Percentiles rank a stretch among this genome's conserved stretches.
These are phyloP conservation scores for Alternaria solani DNA, from an alignment of 2,329 filamentous ascomycete genomes.

Conservation along the genomic window DNA sequence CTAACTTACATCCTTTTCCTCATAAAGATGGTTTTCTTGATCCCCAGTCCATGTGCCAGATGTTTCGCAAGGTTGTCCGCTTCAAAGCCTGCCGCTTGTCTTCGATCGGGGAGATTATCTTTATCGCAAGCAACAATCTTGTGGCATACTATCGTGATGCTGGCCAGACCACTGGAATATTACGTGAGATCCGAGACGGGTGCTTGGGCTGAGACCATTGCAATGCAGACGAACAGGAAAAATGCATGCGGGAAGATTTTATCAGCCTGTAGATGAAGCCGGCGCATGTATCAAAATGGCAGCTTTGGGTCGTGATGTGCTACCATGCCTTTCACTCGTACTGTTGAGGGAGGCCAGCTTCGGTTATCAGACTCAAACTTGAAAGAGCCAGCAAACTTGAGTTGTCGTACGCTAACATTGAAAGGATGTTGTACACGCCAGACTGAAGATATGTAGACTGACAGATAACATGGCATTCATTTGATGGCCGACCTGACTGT, in stretches of 20 bases:
- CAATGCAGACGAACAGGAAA: background rate
- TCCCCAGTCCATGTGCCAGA: background rate
- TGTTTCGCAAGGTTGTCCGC: background rate
- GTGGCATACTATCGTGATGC: background rate
- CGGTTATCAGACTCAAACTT: background rate
- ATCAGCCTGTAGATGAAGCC: background rate
- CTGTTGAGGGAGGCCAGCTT: background rate
- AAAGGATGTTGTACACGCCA: background rate
- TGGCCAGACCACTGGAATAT: background rate
- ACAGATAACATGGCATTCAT: background rate
- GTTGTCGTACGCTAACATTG: background rate
- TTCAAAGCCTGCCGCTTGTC: background rate
- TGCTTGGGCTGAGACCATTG: background rate
- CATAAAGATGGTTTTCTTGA: background rate
- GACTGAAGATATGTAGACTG: background rate
- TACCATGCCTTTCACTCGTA: background rate
- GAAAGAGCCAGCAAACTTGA: background rate
- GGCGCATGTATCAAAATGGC: background rate
- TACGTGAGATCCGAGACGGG: constrained; percentile 1
- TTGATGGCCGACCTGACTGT: background rate
- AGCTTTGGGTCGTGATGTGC: background rate
- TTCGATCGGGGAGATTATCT: background rate
- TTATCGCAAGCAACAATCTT: background rate
- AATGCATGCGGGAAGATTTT: background rate
- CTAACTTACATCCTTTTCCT: background rate